Base-by-base conservation (phyloP, 331 rosid species). In the Malus hybrid region DNA sequence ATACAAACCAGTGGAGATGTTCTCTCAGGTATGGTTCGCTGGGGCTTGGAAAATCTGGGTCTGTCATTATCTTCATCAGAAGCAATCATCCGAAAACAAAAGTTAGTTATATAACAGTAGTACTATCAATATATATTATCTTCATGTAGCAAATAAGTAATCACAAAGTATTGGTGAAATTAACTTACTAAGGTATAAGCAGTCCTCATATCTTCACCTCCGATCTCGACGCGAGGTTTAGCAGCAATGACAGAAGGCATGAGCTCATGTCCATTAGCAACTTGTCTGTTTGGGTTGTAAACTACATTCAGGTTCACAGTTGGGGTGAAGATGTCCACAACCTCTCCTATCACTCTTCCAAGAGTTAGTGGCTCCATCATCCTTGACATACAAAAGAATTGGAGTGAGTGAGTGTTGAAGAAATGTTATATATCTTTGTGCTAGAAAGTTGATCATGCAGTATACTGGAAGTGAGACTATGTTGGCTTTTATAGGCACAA, bases 21-120 rank as follows among this genome's bases (percentile, higher is more conserved):
- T 94, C 99, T 83, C 85, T 88, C 50, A 88, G 73, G 77, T 79
- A 70, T 72, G 99, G 95, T 72, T 94, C 92, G 70, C 99, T 94
- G 44, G 99, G 99, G 83, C 95, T 86, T 80, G 99, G 97, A 78
- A 93, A 96, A 86, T 94, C 99, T 29, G 99, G 99, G 71, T 94
- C 97, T 5, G 94, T 87, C 99, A 94, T 92, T 76, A 92, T 78
- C 97, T 94, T 36, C 74, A 82, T 31, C 9, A 6, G 64, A 18
- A 33, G 31, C 10, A 1, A 42, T 4, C 33, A 29, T 33, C 60
- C 70, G 9, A 56, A 56, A 8, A 57, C 1, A 57, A 19, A 19
- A 5, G 24, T 57, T 7, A 16, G 57, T 2, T 52, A 16, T 50
- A 2, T 50, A 18, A 50, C 3, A 50, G 8, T 15, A 16, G 20